Percentiles rank a stretch among this genome's conserved stretches.
Conservation (phyloP, 2,329 filamentous ascomycete genomes). For the Aspergillus fumigatus region DNA sequence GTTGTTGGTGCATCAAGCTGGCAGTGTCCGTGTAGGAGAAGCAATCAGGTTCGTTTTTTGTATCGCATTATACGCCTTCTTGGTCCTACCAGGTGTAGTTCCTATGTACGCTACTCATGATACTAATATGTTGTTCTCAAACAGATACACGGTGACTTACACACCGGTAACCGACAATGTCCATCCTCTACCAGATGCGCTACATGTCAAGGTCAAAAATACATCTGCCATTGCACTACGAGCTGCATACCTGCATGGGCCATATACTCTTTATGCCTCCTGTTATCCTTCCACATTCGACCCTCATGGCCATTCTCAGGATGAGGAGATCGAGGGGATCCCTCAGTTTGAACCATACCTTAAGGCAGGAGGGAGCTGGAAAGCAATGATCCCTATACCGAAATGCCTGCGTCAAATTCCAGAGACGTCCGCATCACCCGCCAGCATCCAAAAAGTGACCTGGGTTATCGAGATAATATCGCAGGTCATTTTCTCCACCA, state of each 20-base stretch:
- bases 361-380: slow-evolving; percentile 87
- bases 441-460: slow-evolving; percentile 55
- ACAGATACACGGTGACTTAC: slow-evolving; percentile 78
- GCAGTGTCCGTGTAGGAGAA: slow-evolving; percentile 90
- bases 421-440: slow-evolving; percentile 28
- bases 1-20: slow-evolving; percentile 86
- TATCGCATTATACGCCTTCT: background rate
- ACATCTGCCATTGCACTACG: slow-evolving; percentile 84
- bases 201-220: slow-evolving; percentile 87
- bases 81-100: background rate
- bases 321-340: slow-evolving; percentile 65
- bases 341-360: slow-evolving; percentile 95
- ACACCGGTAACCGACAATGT: slow-evolving; percentile 85
- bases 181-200: slow-evolving; percentile 72
- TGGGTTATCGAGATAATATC: slow-evolving; percentile 92
- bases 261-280: slow-evolving; percentile 83
- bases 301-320: slow-evolving; percentile 71
- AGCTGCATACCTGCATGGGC: slow-evolving; percentile 93
- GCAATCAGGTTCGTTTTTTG: slow-evolving; percentile 66
- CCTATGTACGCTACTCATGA: background rate
- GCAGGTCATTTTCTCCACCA: slow-evolving; percentile 89
- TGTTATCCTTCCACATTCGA: slow-evolving; percentile 81
- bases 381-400: slow-evolving; percentile 73
- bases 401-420: slow-evolving; percentile 64
- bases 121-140: slow-evolving; percentile 3